Evolutionary conservation across 164 flowering plant species (phyloP), one percentile per base, ranked within the genome.

Genomic region (Aristolochia fimbriata): DNA sequence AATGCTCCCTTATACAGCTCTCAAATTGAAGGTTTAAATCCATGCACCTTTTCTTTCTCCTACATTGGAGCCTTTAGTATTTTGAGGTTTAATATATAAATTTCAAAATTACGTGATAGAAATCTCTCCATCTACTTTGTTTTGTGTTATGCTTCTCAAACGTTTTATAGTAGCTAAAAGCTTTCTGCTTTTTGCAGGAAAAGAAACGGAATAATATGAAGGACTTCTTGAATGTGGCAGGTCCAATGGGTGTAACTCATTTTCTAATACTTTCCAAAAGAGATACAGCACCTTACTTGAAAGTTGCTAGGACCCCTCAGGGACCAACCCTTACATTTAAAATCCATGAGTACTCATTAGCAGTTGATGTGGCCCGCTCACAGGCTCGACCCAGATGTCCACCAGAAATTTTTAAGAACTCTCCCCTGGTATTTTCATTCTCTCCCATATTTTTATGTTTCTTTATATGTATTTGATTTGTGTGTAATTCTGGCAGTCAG

Each of bases 181-280:
- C 10, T 22, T 45, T 17, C 15, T 62, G 25, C n/a, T 55, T 45
- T 47, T 65, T 56, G 70, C 91, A 90, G 99, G 97, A 93, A 73
- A 90, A 88, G 76, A 93, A 72, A 65, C 72, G 90, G 66, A 87
- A 87, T 67, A 90, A 63, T 68, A 75, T 93, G 21, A 89, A 77
- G 62, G 98, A 93, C 74, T 89, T 84, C 71, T 65, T 93, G 74
- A 93, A 90, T 78, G 81, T 93, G 69, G 86, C 97, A n/a, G 96
- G 97, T 58, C 93, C 96, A 13, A 83, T 93, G 98, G 94, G 97
- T 58, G 96, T 93, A 15, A 82, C 99, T 9, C 96, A 93, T 77
- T 93, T 93, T 68, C 78, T 93, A 47, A 93, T 90, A 14, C 60
- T 93, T 62, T 90, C 97, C 15, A 93, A 93, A 78, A 88, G 88